These are phyloP conservation scores for Phaeosphaeriaceae sp. DNA, from an alignment of 2,329 filamentous ascomycete species.

Conservation along the genomic window DNA sequence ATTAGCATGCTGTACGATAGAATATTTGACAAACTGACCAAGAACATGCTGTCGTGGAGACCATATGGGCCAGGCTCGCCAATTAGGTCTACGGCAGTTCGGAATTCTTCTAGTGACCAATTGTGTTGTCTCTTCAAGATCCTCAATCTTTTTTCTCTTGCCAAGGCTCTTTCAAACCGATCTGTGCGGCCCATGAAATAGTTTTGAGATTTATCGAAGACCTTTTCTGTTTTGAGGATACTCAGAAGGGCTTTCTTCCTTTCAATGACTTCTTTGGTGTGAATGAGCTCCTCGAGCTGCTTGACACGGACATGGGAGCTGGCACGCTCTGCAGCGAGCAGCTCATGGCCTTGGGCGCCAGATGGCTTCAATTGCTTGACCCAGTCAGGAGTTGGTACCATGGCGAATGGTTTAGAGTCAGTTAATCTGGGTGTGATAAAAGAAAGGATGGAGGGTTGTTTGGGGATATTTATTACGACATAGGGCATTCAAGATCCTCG, in stretches of 20 bases:
- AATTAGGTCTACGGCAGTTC: constrained; percentile 70
- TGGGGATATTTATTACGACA: constrained; percentile 15
- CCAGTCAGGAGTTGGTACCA: constrained; percentile 63
- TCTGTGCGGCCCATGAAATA: constrained; percentile 75
- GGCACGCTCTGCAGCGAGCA: constrained; percentile 71
- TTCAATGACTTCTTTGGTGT: constrained; percentile 69
- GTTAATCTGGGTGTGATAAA: constrained; percentile 14
- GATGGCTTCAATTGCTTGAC: constrained; percentile 71
- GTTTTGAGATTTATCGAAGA: constrained; percentile 81
- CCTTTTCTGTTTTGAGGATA: constrained; percentile 69
- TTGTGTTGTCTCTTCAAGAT: constrained; percentile 70
- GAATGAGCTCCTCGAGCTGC: constrained; percentile 71
- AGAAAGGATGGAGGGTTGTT: constrained; percentile 4
- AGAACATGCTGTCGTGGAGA: constrained; percentile 74
- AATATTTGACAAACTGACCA: constrained; percentile 51
- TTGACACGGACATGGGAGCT: constrained; percentile 71
- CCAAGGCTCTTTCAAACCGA: constrained; percentile 72
- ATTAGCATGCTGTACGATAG: neutral
- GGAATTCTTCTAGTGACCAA: constrained; percentile 70
- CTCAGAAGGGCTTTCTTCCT: constrained; percentile 66
- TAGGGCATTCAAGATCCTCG: constrained; percentile 18
- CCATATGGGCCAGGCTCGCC: constrained; percentile 77
- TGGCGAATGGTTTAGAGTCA: constrained; percentile 20
- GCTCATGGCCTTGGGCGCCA: constrained; percentile 70
- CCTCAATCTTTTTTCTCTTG: constrained; percentile 71